Conservation (phyloP, 345 rosid genomes). For the Lepidium didymum region DNA sequence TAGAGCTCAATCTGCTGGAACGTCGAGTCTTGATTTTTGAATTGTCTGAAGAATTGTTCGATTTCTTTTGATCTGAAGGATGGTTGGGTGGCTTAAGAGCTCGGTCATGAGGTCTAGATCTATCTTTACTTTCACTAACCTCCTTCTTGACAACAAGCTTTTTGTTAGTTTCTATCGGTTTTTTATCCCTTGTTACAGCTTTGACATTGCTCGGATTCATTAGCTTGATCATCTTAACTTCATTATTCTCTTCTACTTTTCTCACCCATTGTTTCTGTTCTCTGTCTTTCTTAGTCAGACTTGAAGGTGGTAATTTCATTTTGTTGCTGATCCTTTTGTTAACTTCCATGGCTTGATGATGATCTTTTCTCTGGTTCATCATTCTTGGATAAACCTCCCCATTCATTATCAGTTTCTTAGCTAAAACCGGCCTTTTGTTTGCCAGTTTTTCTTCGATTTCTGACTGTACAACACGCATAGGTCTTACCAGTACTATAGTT, state of each 20-base stretch:
- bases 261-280: conserved; percentile 11
- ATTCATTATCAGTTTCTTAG: conserved; percentile 28
- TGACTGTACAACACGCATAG: conserved; percentile 24
- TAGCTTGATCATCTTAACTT: conserved; percentile 22
- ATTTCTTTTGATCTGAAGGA: conserved; percentile 29
- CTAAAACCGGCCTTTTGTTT: conserved; percentile 8
- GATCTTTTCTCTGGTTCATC: conserved; percentile 27
- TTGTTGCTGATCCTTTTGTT: conserved; percentile 9
- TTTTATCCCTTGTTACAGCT: conserved; percentile 25
- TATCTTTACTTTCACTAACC: conserved; percentile 34
- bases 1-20: conserved; percentile 24
- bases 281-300: conserved; percentile 31
- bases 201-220: conserved; percentile 31
- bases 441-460: conserved; percentile 23
- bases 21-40: conserved; percentile 18
- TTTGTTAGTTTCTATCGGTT: conserved; percentile 25
- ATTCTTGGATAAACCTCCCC: conserved; percentile 31
- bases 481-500: conserved; percentile 64
- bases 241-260: conserved; percentile 34
- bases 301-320: conserved; percentile 7
- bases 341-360: conserved; percentile 1
- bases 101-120: conserved; percentile 33
- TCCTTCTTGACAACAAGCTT: conserved; percentile 24
- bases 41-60: conserved; percentile 15
- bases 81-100: conserved; percentile 22